These are phyloP conservation scores for Rhodotorula babjevae DNA, from an alignment of 768 basidiomycete genomes.

Conservation along the genomic window DNA sequence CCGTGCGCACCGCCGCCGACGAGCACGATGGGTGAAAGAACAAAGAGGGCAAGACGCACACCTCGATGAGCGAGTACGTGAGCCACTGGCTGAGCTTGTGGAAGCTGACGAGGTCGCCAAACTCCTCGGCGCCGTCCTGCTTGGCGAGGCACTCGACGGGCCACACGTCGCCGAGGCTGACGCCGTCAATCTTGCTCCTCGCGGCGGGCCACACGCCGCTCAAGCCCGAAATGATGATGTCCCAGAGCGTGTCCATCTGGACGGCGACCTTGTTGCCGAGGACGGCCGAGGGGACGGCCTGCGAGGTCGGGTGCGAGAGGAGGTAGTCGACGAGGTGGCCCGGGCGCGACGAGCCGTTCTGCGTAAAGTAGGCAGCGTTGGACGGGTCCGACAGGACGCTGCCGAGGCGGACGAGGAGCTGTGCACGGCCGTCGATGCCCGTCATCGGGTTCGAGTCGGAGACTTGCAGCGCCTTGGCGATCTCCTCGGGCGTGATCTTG, in stretches of 20 bases:
- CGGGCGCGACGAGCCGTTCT: constrained; percentile 23
- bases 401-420: constrained; percentile 67
- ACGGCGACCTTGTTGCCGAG: constrained; percentile 47
- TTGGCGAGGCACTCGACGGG: constrained; percentile 58
- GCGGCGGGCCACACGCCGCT: constrained; percentile 78
- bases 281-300: constrained; percentile 27
- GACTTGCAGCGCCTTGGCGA: constrained; percentile 74
- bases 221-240: constrained; percentile 71
- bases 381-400: constrained; percentile 58
- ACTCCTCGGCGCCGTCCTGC: constrained; percentile 61
- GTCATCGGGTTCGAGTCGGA: constrained; percentile 71
- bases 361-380: constrained; percentile 60
- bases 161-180: constrained; percentile 90
- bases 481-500: constrained; percentile 58
- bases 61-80: constrained; percentile 65
- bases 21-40: background rate
- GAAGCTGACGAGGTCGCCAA: constrained; percentile 76
- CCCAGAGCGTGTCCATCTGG: constrained; percentile 74
- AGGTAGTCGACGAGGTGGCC: constrained; percentile 44
- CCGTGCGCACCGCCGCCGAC: too few species aligned
- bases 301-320: constrained; percentile 36
- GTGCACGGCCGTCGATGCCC: constrained; percentile 78
- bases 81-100: constrained; percentile 95
- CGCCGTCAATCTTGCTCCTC: constrained; percentile 61
- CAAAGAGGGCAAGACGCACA: constrained; percentile 10